phyloP scores from a whole-genome alignment of 768 basidiomycete species.

The Agrocybe pediades region DNA sequence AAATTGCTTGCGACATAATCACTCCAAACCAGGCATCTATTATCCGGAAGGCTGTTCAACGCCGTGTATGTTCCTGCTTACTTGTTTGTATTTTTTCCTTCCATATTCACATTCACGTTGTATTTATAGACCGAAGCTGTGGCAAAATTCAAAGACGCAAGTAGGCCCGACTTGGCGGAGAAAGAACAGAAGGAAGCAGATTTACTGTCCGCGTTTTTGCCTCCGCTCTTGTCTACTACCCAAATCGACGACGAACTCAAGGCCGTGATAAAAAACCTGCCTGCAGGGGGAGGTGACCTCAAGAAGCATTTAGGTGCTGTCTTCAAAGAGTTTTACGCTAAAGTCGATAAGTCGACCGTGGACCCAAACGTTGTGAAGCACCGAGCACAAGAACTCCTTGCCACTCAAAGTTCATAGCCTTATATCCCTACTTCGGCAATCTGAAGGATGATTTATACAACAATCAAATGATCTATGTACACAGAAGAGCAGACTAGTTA shows the following conservation, averaged over 20 bases:
- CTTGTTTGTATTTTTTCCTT: background rate
- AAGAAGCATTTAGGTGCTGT: slow-evolving; percentile 48
- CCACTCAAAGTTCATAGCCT: background rate
- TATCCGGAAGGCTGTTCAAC: slow-evolving; percentile 56
- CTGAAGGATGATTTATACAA: background rate
- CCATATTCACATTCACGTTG: slow-evolving; percentile 1
- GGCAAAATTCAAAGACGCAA: slow-evolving; percentile 52
- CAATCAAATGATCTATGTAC: background rate
- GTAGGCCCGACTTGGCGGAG: slow-evolving; percentile 65
- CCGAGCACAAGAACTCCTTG: slow-evolving; percentile 40
- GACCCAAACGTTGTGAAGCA: slow-evolving; percentile 58
- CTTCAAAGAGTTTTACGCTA: slow-evolving; percentile 64
- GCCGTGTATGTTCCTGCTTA: slow-evolving; percentile 49
- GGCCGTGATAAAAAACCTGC: slow-evolving; percentile 37
- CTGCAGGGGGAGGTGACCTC: slow-evolving; percentile 23
- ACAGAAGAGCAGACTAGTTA: background rate
- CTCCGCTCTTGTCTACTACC: slow-evolving; percentile 55
- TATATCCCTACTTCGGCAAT: background rate
- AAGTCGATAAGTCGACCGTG: slow-evolving; percentile 60
- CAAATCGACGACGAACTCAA: slow-evolving; percentile 56
- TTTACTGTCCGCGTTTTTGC: slow-evolving; percentile 56
- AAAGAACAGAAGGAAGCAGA: slow-evolving; percentile 62
- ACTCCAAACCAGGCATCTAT: slow-evolving; percentile 34
- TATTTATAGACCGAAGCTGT: slow-evolving; percentile 57
- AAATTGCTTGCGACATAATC: background rate